Evolutionary conservation across 352 stramenopile species (phyloP).

Genomic region (Phytophthora hybrid): DNA sequence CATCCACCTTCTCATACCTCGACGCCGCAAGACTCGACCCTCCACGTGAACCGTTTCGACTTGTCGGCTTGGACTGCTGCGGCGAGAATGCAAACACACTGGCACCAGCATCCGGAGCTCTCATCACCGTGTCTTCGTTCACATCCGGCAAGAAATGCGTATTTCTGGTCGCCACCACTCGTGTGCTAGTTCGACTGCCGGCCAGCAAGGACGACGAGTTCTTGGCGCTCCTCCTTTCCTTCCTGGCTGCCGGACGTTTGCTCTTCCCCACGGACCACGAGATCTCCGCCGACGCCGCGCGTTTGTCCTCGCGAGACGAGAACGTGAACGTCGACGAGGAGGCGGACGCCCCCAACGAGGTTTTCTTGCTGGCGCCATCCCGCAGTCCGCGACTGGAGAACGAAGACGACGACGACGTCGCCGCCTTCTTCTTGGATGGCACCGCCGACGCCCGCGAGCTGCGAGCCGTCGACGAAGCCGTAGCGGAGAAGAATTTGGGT

Average conservation of each 20-base stretch:
- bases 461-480: constrained; percentile 9
- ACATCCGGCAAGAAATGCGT: constrained; percentile 30
- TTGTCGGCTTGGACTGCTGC: constrained; percentile 20
- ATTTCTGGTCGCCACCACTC: constrained; percentile 17
- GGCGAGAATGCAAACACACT: constrained; percentile 33
- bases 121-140: constrained; percentile 39
- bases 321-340: constrained; percentile 39
- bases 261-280: constrained; percentile 45
- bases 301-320: constrained; percentile 34
- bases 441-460: constrained; percentile 1
- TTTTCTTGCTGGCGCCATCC: constrained; percentile 30
- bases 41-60: constrained; percentile 10
- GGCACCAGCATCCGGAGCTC: constrained; percentile 21
- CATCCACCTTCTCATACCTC: constrained; percentile 18
- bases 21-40: constrained; percentile 14
- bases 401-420: background rate
- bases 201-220: constrained; percentile 22
- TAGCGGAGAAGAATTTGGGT: constrained; percentile 38
- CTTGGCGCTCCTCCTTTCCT: constrained; percentile 51
- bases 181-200: constrained; percentile 11
- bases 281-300: constrained; percentile 28
- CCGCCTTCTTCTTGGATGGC: constrained; percentile 40
- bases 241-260: constrained; percentile 43
- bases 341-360: constrained; percentile 10
- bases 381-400: constrained; percentile 24